Evolutionary conservation across 1,284 basidiomycete species (phyloP).

Genomic region (Rhodotorula sp.): DNA sequence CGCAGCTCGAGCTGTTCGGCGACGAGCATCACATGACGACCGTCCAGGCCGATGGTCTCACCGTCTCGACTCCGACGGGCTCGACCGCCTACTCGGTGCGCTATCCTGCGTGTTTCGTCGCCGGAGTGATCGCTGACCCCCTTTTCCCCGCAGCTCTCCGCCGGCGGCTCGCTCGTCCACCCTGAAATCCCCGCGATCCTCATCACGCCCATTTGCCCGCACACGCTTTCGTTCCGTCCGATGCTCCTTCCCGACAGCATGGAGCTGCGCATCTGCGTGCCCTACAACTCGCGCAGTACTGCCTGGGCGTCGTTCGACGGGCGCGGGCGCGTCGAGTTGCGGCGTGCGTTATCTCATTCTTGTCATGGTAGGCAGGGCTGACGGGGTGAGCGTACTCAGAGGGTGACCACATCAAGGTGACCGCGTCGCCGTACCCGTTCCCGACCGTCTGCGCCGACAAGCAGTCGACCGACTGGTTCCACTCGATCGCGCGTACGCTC

Average conservation of each 20-base stretch:
- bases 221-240: conserved; percentile 96
- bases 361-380: too few species aligned
- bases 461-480: conserved; percentile 98
- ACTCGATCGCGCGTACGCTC: conserved; percentile 89
- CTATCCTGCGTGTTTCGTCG: background rate
- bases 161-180: conserved; percentile 95
- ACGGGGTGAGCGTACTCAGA: conserved; percentile 58
- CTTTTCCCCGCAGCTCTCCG: conserved; percentile 69
- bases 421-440: conserved; percentile 96
- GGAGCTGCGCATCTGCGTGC: conserved; percentile 97
- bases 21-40: conserved; percentile 99
- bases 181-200: conserved; percentile 96
- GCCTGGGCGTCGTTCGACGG: conserved; percentile 99
- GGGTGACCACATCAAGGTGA: conserved; percentile 99
- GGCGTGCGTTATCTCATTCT: conserved; percentile 66
- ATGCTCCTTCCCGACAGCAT: conserved; percentile 98
- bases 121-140: background rate
- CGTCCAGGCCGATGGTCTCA: conserved; percentile 96
- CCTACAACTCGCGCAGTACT: conserved; percentile 95
- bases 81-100: conserved; percentile 95
- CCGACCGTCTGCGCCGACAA: conserved; percentile 97
- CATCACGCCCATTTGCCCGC: conserved; percentile 97
- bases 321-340: conserved; percentile 90
- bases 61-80: conserved; percentile 93
- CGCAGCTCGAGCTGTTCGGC: conserved; percentile 91